Conservation (phyloP, 208 protist genomes). For the Histomonas meleagridis region DNA sequence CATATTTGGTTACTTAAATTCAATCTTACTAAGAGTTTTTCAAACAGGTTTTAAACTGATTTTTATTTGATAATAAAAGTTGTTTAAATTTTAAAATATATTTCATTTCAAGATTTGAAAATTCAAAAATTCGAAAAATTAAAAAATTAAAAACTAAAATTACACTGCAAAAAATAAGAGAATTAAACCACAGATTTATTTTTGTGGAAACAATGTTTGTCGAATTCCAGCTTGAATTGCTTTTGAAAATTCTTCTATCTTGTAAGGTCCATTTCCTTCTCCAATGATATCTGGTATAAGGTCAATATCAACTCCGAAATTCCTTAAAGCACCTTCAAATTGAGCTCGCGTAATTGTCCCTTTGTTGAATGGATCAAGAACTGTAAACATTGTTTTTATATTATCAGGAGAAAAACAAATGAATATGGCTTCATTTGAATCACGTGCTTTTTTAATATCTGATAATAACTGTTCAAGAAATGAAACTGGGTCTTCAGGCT, state of each 20-base stretch:
- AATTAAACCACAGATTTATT: too few species aligned
- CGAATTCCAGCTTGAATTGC: not conserved
- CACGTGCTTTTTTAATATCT: not conserved
- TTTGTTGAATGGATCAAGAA: conserved; percentile 26
- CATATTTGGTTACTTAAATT: too few species aligned
- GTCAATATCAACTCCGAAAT: not conserved
- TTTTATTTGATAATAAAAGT: too few species aligned
- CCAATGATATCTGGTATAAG: not conserved
- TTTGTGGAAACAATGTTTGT: conserved; percentile 1
- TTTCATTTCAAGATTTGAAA: too few species aligned
- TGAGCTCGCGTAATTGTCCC: not conserved
- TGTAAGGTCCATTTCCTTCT: not conserved
- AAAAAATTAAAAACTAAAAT: too few species aligned
- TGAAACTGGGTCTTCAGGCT: conserved; percentile 10
- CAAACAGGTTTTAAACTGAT: too few species aligned
- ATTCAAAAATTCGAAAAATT: too few species aligned
- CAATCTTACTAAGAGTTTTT: too few species aligned
- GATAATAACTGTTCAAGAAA: not conserved
- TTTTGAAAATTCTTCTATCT: not conserved
- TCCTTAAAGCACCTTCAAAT: not conserved
- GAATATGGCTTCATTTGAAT: not conserved
- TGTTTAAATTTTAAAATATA: too few species aligned
- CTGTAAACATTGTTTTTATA: not conserved
- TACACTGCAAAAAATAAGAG: too few species aligned
- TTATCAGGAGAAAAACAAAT: conserved; percentile 10